phyloP scores from a whole-genome alignment of 345 rosid genomes.

The Pistacia atlantica region DNA sequence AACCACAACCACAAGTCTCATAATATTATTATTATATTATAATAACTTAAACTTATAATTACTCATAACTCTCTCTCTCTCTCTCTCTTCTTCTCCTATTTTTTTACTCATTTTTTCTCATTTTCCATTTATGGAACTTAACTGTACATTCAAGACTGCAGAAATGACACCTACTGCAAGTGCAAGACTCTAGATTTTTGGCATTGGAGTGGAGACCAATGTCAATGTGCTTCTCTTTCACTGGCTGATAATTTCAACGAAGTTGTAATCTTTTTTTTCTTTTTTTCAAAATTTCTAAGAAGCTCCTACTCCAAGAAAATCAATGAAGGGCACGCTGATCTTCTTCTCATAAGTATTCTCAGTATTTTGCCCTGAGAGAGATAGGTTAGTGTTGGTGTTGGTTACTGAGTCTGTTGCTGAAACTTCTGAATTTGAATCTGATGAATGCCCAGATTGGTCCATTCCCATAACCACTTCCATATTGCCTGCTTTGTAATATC shows the following conservation, averaged over 20 bases:
- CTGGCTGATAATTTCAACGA: not conserved
- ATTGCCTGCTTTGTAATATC: conserved; percentile 21
- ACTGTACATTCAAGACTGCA: conserved; percentile 29
- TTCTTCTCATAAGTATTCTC: conserved; percentile 25
- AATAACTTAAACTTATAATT: conserved; percentile 8
- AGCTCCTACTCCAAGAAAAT: conserved; percentile 74
- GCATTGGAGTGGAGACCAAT: not conserved
- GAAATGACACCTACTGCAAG: conserved; percentile 13
- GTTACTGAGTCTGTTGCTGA: conserved; percentile 52
- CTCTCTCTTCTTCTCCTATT: not conserved
- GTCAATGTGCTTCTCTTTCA: not conserved
- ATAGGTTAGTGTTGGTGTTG: conserved; percentile 34
- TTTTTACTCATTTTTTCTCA: not conserved
- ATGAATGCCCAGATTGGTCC: conserved; percentile 36
- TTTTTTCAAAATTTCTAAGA: conserved; percentile 4
- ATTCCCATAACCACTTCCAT: conserved; percentile 22
- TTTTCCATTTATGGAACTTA: conserved; percentile 25
- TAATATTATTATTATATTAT: conserved; percentile 13
- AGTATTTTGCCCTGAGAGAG: conserved; percentile 17
- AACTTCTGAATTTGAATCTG: conserved; percentile 62
- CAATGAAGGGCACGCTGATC: conserved; percentile 47
- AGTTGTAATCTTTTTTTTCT: not conserved
- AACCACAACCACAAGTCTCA: conserved; percentile 15
- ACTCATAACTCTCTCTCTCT: conserved; percentile 11
- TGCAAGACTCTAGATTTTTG: not conserved